Conservation (phyloP, 2,329 filamentous ascomycete genomes). For the Penicillium occitanis region DNA sequence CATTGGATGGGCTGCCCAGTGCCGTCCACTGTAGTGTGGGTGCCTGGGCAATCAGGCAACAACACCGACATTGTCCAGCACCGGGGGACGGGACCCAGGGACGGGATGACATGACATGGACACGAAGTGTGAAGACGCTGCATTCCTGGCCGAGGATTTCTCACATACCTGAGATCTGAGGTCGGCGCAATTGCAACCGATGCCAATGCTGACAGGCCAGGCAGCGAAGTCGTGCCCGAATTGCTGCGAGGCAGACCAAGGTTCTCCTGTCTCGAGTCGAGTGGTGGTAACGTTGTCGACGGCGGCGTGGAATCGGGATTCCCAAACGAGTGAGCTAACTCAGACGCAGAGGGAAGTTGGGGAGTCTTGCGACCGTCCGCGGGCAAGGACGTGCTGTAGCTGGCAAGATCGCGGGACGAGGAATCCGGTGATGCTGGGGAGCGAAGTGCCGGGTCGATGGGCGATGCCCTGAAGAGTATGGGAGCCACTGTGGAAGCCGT, state of each 20-base stretch:
- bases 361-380: slow-evolving; percentile 49
- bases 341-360: slow-evolving; percentile 45
- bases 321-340: slow-evolving; percentile 53
- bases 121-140: neutral
- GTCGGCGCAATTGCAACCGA: slow-evolving; percentile 56
- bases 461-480: slow-evolving; percentile 59
- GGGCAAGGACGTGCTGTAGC: slow-evolving; percentile 42
- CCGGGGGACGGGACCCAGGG: neutral
- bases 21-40: neutral
- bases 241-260: slow-evolving; percentile 27
- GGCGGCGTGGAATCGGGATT: slow-evolving; percentile 54
- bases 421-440: slow-evolving; percentile 49
- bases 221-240: slow-evolving; percentile 49
- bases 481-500: slow-evolving; percentile 62
- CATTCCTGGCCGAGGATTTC: slow-evolving; percentile 9
- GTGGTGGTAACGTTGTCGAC: slow-evolving; percentile 37
- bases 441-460: slow-evolving; percentile 52
- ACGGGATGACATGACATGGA: neutral
- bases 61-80: neutral
- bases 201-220: slow-evolving; percentile 60
- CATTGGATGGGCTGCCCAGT: neutral
- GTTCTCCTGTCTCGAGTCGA: slow-evolving; percentile 32
- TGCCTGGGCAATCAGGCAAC: slow-evolving; percentile 17
- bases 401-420: slow-evolving; percentile 35
- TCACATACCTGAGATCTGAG: slow-evolving; percentile 52